Evolutionary conservation across 257 asterid species (phyloP), one percentile per base, ranked within the genome.

Genomic region (Asclepias syriaca): DNA sequence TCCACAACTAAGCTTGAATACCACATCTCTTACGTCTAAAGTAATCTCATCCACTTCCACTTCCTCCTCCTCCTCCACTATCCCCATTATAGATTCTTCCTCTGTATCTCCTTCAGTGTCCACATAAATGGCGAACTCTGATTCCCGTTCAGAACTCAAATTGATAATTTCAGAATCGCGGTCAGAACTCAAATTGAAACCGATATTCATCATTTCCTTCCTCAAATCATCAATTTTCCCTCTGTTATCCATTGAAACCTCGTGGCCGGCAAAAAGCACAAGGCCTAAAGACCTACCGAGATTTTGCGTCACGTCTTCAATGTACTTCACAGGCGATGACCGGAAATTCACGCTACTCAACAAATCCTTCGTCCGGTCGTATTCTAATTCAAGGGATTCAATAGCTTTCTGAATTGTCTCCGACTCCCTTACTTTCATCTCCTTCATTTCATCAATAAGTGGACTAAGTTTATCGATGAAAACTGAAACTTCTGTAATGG

Each of bases 201-300:
- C 84, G 34, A 79, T 75, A 54, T 82, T 88, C 96, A 91, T 87
- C 89, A 91, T 84, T 15, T 85, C 92, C 80, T 75, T 82, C 39
- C 93, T 80, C 80, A 94, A 67, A 0, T 77, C 82, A 79, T 89
- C 96, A 71, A 90, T 82, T 70, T 70, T 83, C 49, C 75, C 83
- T 82, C 80, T 93, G 64, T 83, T 86, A 4, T 76, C 72, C 40
- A 88, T 40, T 3, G 89, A 87, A 0, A 66, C 80, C 2, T 89
- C 96, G 57, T 86, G 93, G 75, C 97, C 70, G 1, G 97, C 89
- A 72, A 93, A 89, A 15, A 90, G 87, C 51, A 91, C 91, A 55
- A 93, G 96, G 61, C 96, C 98, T 71, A 93, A 74, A 50, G 94
- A 89, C 64, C 97, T 80, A 6, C 92, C 96, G 6, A 93, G 90